Evolutionary conservation across 2,329 filamentous ascomycete species (phyloP), one percentile per base, ranked within the genome.

Genomic region (Nigrospora osmanthi): DNA sequence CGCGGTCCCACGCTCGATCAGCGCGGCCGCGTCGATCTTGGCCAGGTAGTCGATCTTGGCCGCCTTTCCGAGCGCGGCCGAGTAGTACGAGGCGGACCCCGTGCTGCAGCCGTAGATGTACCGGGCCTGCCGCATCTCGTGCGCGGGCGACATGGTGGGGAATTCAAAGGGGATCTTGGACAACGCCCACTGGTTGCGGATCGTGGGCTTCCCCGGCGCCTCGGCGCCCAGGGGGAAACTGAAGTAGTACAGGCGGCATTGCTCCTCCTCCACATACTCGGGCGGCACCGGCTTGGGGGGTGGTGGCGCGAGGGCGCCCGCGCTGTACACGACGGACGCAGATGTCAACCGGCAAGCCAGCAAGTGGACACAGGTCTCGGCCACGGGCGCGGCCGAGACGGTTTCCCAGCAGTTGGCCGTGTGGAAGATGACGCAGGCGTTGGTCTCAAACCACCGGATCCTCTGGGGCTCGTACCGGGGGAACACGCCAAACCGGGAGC

Each of bases 321-420:
- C 75, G 37, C 72, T 77, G 58, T 81, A 87, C 0, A 87, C 70
- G 2, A 85, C 59, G 0, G 78, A 76, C 0, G 80, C 78, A 3
- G 80, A 83, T 1, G 81, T 87, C 36, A 86, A 66, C 4, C 84
- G 76, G 51, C 83, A 87, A 2, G 75, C 78, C 1, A 87, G 67
- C 55, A 87, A 73, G 53, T 82, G 80, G 5, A 87, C 78, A 1
- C 69, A 67, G 54, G 47, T 65, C 53, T 50, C 53, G 10, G 37
- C 38, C 16, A 30, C 49, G 35, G 44, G 64, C 48, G 11, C 57
- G 54, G 16, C 58, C 51, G 2, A 55, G 23, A 14, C 62, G 49
- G 73, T 70, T 43, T 86, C 80, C 84, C 83, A 88, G 2, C 78
- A 77, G 52, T 85, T 87, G 1, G 81, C 83, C 0, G 82, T 85